Percentiles rank a stretch among this genome's conserved stretches.
phyloP scores from a whole-genome alignment of 192 early-diverging fungal species.

The Entomortierella chlamydospora region DNA sequence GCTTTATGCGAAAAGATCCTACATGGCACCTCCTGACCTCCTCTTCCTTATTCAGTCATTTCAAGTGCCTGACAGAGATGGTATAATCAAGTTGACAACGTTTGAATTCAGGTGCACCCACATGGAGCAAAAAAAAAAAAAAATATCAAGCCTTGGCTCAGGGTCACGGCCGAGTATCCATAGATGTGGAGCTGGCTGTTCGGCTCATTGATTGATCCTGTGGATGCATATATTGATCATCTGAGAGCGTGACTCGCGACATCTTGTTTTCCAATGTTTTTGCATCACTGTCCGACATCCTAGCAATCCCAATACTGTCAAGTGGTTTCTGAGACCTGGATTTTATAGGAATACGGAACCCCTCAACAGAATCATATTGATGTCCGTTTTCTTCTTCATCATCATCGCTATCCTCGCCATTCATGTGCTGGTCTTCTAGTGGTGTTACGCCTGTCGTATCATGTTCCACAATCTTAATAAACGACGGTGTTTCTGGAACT shows the following conservation, averaged over 20 bases:
- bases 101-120: too few relatives aligned
- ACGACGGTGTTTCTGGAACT: constrained; percentile 38
- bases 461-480: constrained; percentile 45
- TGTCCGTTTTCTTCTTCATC: not conserved
- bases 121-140: too few relatives aligned
- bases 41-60: too few relatives aligned
- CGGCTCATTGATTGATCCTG: constrained; percentile 9
- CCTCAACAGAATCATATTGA: constrained; percentile 28
- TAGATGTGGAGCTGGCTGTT: constrained; percentile 23
- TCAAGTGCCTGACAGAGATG: too few relatives aligned
- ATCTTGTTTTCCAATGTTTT: constrained; percentile 5
- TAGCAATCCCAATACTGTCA: not conserved
- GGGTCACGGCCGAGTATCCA: not conserved
- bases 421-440: constrained; percentile 4
- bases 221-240: not conserved
- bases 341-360: constrained; percentile 20
- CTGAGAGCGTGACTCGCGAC: constrained; percentile 15
- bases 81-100: too few relatives aligned
- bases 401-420: not conserved
- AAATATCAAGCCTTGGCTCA: too few relatives aligned
- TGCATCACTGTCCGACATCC: constrained; percentile 1
- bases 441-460: constrained; percentile 7
- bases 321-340: not conserved
- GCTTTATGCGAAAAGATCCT: too few relatives aligned
- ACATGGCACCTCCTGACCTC: too few relatives aligned